A percentile compares a stretch with the other conserved stretches of the same genome.
phyloP scores from a whole-genome alignment of 208 protist genomes.

The Spongospora subterranea region DNA sequence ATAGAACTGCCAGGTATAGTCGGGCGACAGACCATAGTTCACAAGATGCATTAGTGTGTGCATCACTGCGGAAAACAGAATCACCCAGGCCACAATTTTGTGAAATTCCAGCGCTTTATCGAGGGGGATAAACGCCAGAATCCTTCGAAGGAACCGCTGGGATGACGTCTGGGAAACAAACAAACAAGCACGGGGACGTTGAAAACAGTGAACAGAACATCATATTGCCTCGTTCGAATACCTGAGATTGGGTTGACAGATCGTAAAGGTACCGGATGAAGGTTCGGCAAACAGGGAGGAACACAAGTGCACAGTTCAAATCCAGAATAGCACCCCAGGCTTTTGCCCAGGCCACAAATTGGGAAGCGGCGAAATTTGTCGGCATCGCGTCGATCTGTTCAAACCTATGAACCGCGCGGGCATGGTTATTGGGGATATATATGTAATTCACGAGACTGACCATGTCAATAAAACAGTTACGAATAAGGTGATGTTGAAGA shows the following conservation, averaged over 20 bases:
- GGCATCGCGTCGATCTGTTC: constrained; percentile 26
- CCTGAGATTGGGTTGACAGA: constrained; percentile 39
- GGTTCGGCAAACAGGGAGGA: constrained; percentile 55
- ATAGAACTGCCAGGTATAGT: constrained; percentile 40
- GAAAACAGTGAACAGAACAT: no score
- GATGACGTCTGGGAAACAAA: not conserved
- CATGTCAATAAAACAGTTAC: not conserved
- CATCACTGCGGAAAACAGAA: constrained; percentile 30
- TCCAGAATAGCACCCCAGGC: constrained; percentile 40
- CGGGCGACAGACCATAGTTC: constrained; percentile 50
- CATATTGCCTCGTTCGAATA: no score
- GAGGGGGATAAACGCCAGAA: constrained; percentile 56
- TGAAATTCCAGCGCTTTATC: constrained; percentile 60
- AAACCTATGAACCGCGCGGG: not conserved
- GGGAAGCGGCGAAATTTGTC: constrained; percentile 14
- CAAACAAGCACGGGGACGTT: not conserved
- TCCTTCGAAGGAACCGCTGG: constrained; percentile 32
- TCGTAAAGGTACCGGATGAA: constrained; percentile 55
- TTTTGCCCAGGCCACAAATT: constrained; percentile 57
- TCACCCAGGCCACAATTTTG: constrained; percentile 48
- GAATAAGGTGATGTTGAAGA: not conserved
- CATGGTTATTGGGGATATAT: not conserved
- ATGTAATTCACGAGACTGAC: not conserved
- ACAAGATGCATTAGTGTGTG: constrained; percentile 32
- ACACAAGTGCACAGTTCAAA: constrained; percentile 51